phyloP scores from a whole-genome alignment of 1,139 yeast species.

The Geotrichum siamense region DNA sequence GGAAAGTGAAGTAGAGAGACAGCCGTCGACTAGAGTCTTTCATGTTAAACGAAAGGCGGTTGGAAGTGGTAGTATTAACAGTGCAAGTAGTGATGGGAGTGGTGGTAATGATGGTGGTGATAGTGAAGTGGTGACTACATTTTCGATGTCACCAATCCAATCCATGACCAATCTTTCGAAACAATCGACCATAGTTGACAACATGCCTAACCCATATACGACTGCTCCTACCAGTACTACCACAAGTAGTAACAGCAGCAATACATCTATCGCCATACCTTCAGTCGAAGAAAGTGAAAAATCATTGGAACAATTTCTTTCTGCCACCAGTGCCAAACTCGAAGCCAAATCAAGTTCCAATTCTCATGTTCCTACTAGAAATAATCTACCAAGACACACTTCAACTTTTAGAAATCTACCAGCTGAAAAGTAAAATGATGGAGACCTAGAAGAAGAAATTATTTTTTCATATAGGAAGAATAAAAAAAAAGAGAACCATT shows the following conservation, averaged over 20 bases:
- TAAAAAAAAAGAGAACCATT: too few relatives aligned
- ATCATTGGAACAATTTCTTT: neutral
- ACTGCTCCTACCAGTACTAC: neutral
- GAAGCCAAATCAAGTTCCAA: neutral
- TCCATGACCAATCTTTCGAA: neutral
- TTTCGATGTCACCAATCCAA: constrained; percentile 1
- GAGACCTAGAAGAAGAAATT: too few relatives aligned
- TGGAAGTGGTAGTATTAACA: constrained; percentile 8
- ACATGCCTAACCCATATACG: neutral
- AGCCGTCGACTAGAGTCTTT: neutral
- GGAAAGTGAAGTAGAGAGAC: neutral
- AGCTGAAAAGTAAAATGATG: too few relatives aligned
- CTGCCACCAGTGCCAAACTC: neutral
- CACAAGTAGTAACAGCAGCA: neutral
- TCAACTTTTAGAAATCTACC: too few relatives aligned
- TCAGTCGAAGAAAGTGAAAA: constrained; percentile 4
- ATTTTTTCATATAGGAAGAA: too few relatives aligned
- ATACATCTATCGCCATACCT: neutral
- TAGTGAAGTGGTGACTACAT: neutral
- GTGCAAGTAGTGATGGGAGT: too few relatives aligned
- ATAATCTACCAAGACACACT: too few relatives aligned
- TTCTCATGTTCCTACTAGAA: too few relatives aligned
- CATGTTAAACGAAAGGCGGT: constrained; percentile 14
- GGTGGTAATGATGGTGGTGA: neutral
- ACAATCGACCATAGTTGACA: neutral